Conservation (phyloP, 495 filamentous ascomycete species). For the Neurospora sp. region DNA sequence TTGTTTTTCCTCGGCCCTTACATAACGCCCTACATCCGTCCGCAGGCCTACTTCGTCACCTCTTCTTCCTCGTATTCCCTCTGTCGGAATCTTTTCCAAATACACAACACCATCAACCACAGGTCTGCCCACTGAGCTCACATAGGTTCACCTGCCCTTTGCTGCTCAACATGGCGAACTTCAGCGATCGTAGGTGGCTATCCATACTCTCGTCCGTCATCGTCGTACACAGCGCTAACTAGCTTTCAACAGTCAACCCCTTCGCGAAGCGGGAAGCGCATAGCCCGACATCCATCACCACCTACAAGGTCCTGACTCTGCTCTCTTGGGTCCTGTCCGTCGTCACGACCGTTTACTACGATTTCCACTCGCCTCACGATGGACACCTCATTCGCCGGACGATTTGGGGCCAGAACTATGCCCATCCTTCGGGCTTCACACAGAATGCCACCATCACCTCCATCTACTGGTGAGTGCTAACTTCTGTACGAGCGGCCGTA, state of each 20-base stretch:
- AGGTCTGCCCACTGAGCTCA: not conserved
- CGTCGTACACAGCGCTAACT: not conserved
- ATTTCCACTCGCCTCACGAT: conserved; percentile 49
- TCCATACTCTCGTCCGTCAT: not conserved
- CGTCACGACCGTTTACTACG: conserved; percentile 59
- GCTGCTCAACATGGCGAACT: not conserved
- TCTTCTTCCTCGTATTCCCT: not conserved
- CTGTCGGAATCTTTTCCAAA: not conserved
- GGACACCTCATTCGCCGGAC: conserved; percentile 40
- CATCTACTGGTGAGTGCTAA: conserved; percentile 59
- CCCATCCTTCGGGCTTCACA: conserved; percentile 61
- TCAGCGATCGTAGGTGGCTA: conserved; percentile 3
- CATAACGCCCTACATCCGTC: not conserved
- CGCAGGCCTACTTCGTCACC: not conserved
- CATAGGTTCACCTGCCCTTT: not conserved
- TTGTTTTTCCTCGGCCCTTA: not conserved
- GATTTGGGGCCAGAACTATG: conserved; percentile 62
- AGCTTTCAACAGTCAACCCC: conserved; percentile 44
- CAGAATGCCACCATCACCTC: conserved; percentile 58
- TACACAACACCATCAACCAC: not conserved
- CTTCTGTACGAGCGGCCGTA: not conserved
- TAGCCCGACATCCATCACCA: conserved; percentile 33
- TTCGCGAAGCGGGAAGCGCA: conserved; percentile 57
- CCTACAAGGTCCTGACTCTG: conserved; percentile 57
- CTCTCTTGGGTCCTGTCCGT: conserved; percentile 64